These are phyloP conservation scores for Auxenochlorella pyrenoidosa DNA, from an alignment of 139 green algal genomes.

Conservation along the genomic window DNA sequence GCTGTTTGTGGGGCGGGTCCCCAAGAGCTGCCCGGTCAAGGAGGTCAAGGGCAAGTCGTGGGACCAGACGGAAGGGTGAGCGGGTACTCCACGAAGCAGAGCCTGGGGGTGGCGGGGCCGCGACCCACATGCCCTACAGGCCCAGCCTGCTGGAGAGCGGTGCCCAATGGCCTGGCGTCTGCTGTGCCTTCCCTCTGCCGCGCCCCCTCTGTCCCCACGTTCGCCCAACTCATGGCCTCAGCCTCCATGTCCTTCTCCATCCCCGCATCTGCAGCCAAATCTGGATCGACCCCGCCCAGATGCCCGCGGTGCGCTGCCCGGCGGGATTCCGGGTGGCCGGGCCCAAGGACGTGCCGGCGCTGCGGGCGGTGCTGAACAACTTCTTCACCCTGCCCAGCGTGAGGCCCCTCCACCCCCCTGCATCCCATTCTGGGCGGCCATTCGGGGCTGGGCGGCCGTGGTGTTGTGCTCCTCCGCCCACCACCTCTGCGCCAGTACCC, in stretches of 20 bases:
- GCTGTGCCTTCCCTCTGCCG: too few relatives aligned
- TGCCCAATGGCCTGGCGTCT: too few relatives aligned
- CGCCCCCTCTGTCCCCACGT: not conserved
- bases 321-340: not conserved
- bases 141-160: not conserved
- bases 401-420: not conserved
- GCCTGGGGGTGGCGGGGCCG: too few relatives aligned
- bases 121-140: not conserved
- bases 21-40: not conserved
- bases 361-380: not conserved
- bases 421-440: too few relatives aligned
- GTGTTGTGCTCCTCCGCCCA: too few relatives aligned
- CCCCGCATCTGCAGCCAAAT: not conserved
- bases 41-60: not conserved
- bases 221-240: not conserved
- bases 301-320: not conserved
- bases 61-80: constrained; percentile 1
- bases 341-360: not conserved
- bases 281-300: not conserved
- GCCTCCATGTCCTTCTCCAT: not conserved
- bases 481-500: too few relatives aligned
- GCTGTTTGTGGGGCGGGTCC: not conserved
- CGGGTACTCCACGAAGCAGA: not conserved
- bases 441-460: too few relatives aligned
- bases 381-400: not conserved